Evolutionary conservation across 1,284 basidiomycete genomes (phyloP).

Genomic region (Boletellus deceptivus): DNA sequence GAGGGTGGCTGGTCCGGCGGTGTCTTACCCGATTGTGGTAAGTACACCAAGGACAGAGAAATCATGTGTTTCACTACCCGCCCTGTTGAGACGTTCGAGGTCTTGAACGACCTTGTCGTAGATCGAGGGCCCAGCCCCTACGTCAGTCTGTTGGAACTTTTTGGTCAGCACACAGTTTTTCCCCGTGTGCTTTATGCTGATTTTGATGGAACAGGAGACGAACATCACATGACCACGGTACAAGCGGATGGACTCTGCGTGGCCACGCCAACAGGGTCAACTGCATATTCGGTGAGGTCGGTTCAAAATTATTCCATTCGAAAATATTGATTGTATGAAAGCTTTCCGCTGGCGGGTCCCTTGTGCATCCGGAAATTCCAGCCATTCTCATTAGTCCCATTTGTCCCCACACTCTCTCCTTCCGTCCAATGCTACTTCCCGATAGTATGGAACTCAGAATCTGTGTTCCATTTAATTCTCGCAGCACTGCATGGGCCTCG

Average conservation of each 20-base stretch:
- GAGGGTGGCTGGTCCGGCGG: conserved; percentile 67
- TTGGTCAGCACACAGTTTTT: conserved; percentile 55
- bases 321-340: conserved; percentile 35
- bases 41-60: conserved; percentile 81
- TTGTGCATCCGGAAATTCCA: conserved; percentile 98
- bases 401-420: conserved; percentile 97
- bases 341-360: conserved; percentile 95
- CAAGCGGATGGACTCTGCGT: conserved; percentile 97
- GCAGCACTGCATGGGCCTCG: conserved; percentile 98
- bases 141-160: conserved; percentile 93
- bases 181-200: conserved; percentile 3
- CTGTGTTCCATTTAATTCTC: conserved; percentile 97
- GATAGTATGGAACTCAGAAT: conserved; percentile 99
- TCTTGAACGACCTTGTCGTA: conserved; percentile 97
- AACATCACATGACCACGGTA: conserved; percentile 98
- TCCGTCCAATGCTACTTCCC: conserved; percentile 97
- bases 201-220: conserved; percentile 69
- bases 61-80: conserved; percentile 97
- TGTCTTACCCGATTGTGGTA: conserved; percentile 41
- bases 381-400: conserved; percentile 97
- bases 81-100: conserved; percentile 96
- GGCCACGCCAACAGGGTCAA: conserved; percentile 96
- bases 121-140: conserved; percentile 98
- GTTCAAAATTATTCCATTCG: background rate
- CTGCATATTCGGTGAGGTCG: conserved; percentile 85